Conservation (phyloP, 306 rosid species). For the Cucumis cinereus region DNA sequence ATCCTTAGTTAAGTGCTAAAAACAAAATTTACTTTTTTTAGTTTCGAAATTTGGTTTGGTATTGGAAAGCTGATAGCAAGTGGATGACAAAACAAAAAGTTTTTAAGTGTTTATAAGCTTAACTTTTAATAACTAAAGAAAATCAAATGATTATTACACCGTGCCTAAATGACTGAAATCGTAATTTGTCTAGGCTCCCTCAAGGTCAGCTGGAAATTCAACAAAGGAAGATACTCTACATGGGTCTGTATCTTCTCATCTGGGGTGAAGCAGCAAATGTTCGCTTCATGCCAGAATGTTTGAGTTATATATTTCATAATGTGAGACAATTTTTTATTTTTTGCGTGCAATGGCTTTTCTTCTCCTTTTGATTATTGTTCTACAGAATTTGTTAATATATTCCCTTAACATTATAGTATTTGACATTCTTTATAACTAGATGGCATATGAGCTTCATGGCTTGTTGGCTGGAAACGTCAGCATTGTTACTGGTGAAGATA, state of each 20-base stretch:
- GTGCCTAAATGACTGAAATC: constrained; percentile 8
- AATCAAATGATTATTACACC: no score
- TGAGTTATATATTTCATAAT: constrained; percentile 87
- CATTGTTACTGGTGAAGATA: constrained; percentile 94
- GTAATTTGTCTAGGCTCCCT: constrained; percentile 48
- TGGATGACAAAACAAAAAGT: no score
- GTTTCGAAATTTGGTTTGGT: no score
- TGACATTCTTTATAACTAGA: constrained; percentile 32
- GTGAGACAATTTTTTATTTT: constrained; percentile 23
- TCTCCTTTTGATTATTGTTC: not conserved
- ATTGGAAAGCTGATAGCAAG: no score
- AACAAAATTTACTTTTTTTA: no score
- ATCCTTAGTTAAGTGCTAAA: no score
- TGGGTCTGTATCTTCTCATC: constrained; percentile 88
- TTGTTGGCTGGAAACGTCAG: constrained; percentile 98
- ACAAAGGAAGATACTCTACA: constrained; percentile 86
- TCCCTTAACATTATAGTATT: constrained; percentile 12
- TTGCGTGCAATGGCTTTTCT: not conserved
- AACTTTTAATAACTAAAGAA: no score
- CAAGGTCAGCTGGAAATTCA: constrained; percentile 77
- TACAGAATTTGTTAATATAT: not conserved
- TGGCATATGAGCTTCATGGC: constrained; percentile 96
- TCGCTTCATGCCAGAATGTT: constrained; percentile 95
- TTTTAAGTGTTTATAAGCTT: no score
- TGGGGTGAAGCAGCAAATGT: constrained; percentile 95